phyloP scores from a whole-genome alignment of 495 filamentous ascomycete species.

The Lentithecium fluviatile region DNA sequence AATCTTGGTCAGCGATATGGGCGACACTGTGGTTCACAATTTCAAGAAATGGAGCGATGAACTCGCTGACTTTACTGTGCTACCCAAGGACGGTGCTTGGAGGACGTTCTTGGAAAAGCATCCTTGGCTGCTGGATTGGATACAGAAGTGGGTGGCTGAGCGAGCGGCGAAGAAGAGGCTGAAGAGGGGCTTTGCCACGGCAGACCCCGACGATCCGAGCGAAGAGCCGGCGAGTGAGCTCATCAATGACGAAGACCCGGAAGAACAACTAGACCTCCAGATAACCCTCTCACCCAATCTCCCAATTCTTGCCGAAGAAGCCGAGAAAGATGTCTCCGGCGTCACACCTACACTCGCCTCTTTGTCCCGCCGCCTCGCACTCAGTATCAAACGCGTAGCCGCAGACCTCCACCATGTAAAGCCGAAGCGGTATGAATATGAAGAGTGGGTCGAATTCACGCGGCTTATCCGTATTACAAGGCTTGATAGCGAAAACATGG shows the following conservation, averaged over 20 bases:
- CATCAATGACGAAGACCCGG: not conserved
- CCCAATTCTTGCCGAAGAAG: slow-evolving; percentile 2
- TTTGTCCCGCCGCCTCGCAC: slow-evolving; percentile 54
- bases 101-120: slow-evolving; percentile 44
- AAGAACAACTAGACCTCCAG: not conserved
- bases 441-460: slow-evolving; percentile 65
- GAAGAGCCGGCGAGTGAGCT: not conserved
- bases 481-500: slow-evolving; percentile 3
- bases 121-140: slow-evolving; percentile 45
- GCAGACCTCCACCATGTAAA: slow-evolving; percentile 48
- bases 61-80: slow-evolving; percentile 58
- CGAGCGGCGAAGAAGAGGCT: slow-evolving; percentile 47
- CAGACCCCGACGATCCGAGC: slow-evolving; percentile 5
- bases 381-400: slow-evolving; percentile 54
- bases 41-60: slow-evolving; percentile 56
- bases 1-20: slow-evolving; percentile 63
- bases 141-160: slow-evolving; percentile 41
- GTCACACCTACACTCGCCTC: slow-evolving; percentile 34
- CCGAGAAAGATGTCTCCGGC: slow-evolving; percentile 2
- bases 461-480: slow-evolving; percentile 50
- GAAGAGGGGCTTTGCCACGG: slow-evolving; percentile 48
- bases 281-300: not conserved
- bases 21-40: slow-evolving; percentile 57
- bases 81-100: slow-evolving; percentile 56
- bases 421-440: slow-evolving; percentile 55